Base-by-base conservation (phyloP, 768 basidiomycete species). In the Hemileccinum impolitum region DNA sequence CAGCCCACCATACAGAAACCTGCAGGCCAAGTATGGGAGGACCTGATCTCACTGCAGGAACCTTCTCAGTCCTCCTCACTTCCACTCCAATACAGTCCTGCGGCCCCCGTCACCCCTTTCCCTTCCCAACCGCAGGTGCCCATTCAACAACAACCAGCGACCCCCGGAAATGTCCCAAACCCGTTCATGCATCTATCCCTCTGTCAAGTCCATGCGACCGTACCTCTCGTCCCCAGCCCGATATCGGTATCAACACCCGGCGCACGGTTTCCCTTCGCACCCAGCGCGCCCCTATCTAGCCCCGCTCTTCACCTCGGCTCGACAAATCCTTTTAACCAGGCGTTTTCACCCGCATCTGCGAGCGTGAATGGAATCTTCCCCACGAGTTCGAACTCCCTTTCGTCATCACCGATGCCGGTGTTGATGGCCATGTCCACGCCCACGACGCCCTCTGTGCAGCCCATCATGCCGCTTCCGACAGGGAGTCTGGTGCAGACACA, bases 21-120 rank as follows among this genome's bases (percentile, higher is more conserved):
- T 19, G 19, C 48, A n/a, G 57, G 64, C n/a, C 70, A 70, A 42
- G 75, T 81, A n/a, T 84, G 82, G 82, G 71, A 75, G 31, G 82
- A 85, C 59, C 67, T 85, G 13, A 61, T 78, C 51, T 75, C 75
- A 37, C 66, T 79, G 25, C 78, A 77, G 50, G 60, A 48, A 14
- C 67, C 73, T n/a, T 48, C 67, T 13, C 56, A 61, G 28, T 60
- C 65, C 12, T 65, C 70, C n/a, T 74, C 66, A 14, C 75, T 81
- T 13, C 77, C 82, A 12, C 70, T 84, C 11, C 82, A 71, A 43
- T 66, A 64, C 38, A 49, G 34, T 39, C 18, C 57, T 13, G 25
- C 48, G 18, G 28, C 34, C 26, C 8, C 48, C 13, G 13, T 31
- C 12, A 4, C 39, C 1, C 12, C 60, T 9, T 48, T 54, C 42